Evolutionary conservation across 1,139 yeast species (phyloP).

Genomic region (Hemisphaericaspora lyxosophila): DNA sequence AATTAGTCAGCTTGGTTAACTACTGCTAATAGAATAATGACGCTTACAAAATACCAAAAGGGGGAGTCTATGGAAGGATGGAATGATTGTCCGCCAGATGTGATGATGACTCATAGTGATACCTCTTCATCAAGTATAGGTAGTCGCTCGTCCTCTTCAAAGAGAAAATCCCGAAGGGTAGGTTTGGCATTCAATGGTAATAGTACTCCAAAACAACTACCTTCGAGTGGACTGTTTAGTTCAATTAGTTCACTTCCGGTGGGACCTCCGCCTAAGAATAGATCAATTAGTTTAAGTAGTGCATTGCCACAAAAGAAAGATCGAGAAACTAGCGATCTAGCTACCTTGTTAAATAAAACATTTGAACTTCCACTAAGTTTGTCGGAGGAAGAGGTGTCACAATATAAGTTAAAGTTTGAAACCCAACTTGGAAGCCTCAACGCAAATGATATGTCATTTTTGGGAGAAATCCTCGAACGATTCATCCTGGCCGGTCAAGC

Average conservation of each 20-base stretch:
- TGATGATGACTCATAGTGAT: constrained; percentile 13
- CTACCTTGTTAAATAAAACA: constrained; percentile 15
- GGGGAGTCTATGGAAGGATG: constrained; percentile 47
- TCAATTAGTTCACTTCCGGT: constrained; percentile 2
- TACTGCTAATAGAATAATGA: constrained; percentile 17
- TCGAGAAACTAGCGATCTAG: neutral
- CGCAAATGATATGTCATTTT: constrained; percentile 18
- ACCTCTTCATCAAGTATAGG: constrained; percentile 7
- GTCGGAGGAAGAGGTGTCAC: constrained; percentile 34
- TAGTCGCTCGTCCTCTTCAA: constrained; percentile 4
- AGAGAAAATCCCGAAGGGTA: constrained; percentile 13
- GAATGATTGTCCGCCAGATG: constrained; percentile 44
- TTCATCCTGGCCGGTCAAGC: constrained; percentile 6
- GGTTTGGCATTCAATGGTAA: constrained; percentile 5
- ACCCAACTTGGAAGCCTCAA: constrained; percentile 17
- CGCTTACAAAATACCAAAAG: constrained; percentile 38
- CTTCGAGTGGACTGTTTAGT: constrained; percentile 6
- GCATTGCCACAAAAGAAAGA: constrained; percentile 1
- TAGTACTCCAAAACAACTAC: neutral
- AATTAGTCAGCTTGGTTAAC: neutral
- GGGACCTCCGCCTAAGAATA: constrained; percentile 6
- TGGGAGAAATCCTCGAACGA: constrained; percentile 15
- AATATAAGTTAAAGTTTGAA: constrained; percentile 34
- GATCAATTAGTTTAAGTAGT: constrained; percentile 3
- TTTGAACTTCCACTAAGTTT: constrained; percentile 22